Base-by-base conservation (phyloP, 2,329 filamentous ascomycete species). In the Aspergillus sp. region DNA sequence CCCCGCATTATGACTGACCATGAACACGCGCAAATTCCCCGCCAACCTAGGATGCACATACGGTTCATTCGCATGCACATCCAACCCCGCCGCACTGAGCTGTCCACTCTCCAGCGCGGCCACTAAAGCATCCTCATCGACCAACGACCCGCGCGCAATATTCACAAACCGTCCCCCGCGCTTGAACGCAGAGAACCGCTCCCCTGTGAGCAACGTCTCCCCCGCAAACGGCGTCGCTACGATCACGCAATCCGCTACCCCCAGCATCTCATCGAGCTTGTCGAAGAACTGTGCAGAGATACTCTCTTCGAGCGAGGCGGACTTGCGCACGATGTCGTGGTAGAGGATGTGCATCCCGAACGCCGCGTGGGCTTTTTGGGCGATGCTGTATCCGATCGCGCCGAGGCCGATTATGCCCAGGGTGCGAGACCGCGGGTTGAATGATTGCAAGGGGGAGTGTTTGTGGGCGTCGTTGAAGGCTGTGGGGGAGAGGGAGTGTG, bases 401-500 rank as follows among this genome's bases (percentile, higher is more conserved):
- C 89, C 89, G 2, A 92, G 80, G 0, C 90, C 90, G 26, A 92
- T 82, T 29, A 92, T 81, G 0, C 88, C 90, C 0, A 92, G 79
- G 0, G 77, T 77, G 55, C 85, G 83, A 12, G 81, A 80, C 18
- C 84, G 82, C 1, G 88, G 87, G 72, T 90, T 91, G 67, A 84
- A 84, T 2, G 87, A 86, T 14, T 81, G 79, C 5, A 80, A 79
- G 0, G 87, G 86, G 1, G 87, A 84, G 57, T 82, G 79, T 12
- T 78, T 78, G 70, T 91, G 88, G 59, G 87, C 87, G 61, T 83
- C 77, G 22, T 73, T 71, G 71, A 90, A 91, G 12, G 76, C 65
- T 0, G 70, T 63, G 0, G 78, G 68, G 56, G 80, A 73, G 16
- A 75, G 71, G 3, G 78, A 77, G 3, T 81, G 72, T 0, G 87